A percentile compares a stretch with the other conserved stretches of the same genome.
Conservation (phyloP, 306 rosid genomes). For the Macrotyloma uniflorum region DNA sequence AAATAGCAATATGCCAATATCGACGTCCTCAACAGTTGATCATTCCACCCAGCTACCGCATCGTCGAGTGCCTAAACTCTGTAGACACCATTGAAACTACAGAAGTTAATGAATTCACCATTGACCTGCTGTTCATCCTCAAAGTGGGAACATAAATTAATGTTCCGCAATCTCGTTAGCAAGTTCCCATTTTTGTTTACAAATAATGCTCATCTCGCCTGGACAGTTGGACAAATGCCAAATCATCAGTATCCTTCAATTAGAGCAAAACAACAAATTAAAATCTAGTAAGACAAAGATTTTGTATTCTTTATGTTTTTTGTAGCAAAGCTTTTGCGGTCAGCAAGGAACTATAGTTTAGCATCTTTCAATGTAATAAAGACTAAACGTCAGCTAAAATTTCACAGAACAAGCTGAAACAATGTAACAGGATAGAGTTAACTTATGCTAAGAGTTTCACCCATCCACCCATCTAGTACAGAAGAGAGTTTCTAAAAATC, state of each 20-base stretch:
- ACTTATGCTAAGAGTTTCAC: neutral
- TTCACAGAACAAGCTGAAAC: neutral
- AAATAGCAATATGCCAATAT: neutral
- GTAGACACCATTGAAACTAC: neutral
- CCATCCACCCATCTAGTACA: constrained; percentile 2
- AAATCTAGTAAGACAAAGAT: neutral
- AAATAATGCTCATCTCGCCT: neutral
- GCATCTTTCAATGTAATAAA: constrained; percentile 15
- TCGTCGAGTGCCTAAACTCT: neutral
- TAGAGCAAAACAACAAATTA: neutral
- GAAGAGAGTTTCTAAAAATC: constrained; percentile 16
- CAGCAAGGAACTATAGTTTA: neutral
- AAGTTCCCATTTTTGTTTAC: constrained; percentile 3
- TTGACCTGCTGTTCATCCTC: neutral
- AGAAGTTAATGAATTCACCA: neutral
- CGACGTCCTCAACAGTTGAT: neutral
- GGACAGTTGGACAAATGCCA: neutral
- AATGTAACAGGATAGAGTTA: neutral
- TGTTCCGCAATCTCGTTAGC: neutral
- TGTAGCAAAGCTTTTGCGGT: neutral
- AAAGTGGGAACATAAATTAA: neutral
- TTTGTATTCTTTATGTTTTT: neutral
- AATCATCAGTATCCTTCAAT: neutral
- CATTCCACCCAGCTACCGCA: neutral
- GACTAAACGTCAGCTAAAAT: neutral